Conservation (phyloP, 108 stramenopile genomes). For the Schizochytrium sp. region DNA sequence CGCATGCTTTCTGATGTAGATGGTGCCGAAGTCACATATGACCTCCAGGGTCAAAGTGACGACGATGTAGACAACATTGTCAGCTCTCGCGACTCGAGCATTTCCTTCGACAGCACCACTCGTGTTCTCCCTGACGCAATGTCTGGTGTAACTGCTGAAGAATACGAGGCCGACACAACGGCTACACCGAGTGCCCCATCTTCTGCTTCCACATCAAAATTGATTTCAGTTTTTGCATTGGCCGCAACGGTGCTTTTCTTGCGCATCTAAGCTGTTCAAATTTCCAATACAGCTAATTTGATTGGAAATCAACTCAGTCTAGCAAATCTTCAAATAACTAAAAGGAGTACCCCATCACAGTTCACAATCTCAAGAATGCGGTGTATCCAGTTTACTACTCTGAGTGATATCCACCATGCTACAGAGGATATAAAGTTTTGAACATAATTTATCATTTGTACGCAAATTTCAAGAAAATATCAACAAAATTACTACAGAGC, state of each 20-base stretch:
- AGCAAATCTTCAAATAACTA: too few species aligned
- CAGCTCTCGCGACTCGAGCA: neutral
- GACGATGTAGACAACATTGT: conserved; percentile 20
- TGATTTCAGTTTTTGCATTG: neutral
- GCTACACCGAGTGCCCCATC: neutral
- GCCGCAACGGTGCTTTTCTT: neutral
- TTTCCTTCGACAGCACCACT: neutral
- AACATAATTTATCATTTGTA: too few species aligned
- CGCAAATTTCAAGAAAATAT: too few species aligned
- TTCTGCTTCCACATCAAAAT: neutral
- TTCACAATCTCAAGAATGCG: too few species aligned
- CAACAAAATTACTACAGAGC: too few species aligned
- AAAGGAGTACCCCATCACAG: too few species aligned
- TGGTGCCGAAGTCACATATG: conserved; percentile 16
- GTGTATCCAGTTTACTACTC: too few species aligned
- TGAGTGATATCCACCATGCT: too few species aligned
- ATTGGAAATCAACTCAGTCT: too few species aligned
- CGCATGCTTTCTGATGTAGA: neutral
- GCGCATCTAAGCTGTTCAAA: neutral
- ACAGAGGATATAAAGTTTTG: too few species aligned
- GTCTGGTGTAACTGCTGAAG: neutral
- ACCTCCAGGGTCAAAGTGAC: neutral
- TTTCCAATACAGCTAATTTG: neutral
- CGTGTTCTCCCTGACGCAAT: conserved; percentile 11
- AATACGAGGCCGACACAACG: neutral